Evolutionary conservation across 129 eudicot genomes (phyloP).

Genomic region (Rutidosis leptorrhynchoides): DNA sequence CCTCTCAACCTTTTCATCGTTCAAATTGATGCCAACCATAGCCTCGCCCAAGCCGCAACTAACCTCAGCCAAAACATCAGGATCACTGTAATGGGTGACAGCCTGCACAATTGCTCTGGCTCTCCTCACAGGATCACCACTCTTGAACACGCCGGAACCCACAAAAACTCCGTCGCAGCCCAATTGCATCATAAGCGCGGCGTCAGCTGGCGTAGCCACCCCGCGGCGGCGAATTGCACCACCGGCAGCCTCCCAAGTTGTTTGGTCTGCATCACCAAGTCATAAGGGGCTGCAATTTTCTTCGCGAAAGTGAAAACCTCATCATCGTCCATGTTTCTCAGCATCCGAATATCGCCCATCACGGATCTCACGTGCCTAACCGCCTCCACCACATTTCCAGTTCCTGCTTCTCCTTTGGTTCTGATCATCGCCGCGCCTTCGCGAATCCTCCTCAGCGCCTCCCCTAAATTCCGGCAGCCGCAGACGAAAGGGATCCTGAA

Average conservation of each 20-base stretch:
- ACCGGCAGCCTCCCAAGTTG: constrained; percentile 52
- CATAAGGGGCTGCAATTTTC: constrained; percentile 43
- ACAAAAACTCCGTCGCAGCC: constrained; percentile 54
- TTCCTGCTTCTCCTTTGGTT: constrained; percentile 51
- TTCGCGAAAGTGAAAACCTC: constrained; percentile 51
- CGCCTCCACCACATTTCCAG: constrained; percentile 48
- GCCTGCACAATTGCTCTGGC: constrained; percentile 54
- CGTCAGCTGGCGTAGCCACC: constrained; percentile 51
- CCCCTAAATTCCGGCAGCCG: constrained; percentile 47
- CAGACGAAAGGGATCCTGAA: constrained; percentile 45
- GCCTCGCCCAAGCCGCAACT: constrained; percentile 56
- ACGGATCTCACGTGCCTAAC: constrained; percentile 47
- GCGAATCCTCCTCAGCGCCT: constrained; percentile 42
- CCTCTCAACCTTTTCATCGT: constrained; percentile 53
- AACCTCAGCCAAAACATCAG: constrained; percentile 42
- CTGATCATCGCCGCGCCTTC: constrained; percentile 59
- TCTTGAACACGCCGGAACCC: constrained; percentile 52
- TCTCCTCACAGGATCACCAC: constrained; percentile 44
- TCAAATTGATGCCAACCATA: constrained; percentile 55
- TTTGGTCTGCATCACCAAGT: constrained; percentile 52
- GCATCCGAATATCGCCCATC: constrained; percentile 43
- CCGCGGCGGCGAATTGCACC: constrained; percentile 50
- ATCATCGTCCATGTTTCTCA: constrained; percentile 51
- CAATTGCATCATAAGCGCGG: constrained; percentile 54
- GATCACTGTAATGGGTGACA: constrained; percentile 49